Evolutionary conservation across 371 early-diverging fungal genomes (phyloP).

Genomic region (Mortierella sp.): DNA sequence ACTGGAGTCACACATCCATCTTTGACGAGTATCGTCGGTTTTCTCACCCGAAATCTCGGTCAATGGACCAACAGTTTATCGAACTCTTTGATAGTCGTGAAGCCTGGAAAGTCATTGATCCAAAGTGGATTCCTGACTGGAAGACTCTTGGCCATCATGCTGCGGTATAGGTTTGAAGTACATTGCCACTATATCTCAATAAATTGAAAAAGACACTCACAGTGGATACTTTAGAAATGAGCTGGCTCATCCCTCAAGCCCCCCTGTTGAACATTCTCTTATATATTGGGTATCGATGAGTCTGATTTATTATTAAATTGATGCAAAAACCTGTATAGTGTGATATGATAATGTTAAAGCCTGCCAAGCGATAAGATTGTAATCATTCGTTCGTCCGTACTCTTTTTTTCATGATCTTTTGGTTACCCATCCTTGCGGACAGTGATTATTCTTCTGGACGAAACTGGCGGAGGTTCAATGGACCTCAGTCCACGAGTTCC

Average conservation of each 20-base stretch:
- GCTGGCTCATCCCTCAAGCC: constrained; percentile 12
- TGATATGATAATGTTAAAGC: neutral
- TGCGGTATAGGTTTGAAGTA: constrained; percentile 4
- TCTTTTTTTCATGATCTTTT: constrained; percentile 37
- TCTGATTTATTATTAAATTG: constrained; percentile 5
- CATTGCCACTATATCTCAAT: neutral
- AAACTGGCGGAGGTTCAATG: constrained; percentile 10
- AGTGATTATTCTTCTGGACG: constrained; percentile 30
- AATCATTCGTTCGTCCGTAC: constrained; percentile 23
- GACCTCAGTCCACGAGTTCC: constrained; percentile 47
- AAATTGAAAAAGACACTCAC: neutral
- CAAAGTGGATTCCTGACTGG: constrained; percentile 76
- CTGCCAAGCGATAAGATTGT: constrained; percentile 9
- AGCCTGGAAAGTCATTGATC: constrained; percentile 85
- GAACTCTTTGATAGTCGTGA: constrained; percentile 92
- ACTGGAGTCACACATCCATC: constrained; percentile 95
- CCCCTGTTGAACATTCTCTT: neutral
- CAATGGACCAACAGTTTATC: constrained; percentile 98
- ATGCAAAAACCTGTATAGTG: neutral
- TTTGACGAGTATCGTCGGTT: constrained; percentile 97
- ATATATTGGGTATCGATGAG: constrained; percentile 10
- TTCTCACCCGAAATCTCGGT: constrained; percentile 92
- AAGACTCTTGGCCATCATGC: constrained; percentile 49
- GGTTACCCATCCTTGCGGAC: constrained; percentile 6
- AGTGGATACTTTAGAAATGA: neutral